Conservation (phyloP, 768 basidiomycete species). For the Psilocybe sp. region DNA sequence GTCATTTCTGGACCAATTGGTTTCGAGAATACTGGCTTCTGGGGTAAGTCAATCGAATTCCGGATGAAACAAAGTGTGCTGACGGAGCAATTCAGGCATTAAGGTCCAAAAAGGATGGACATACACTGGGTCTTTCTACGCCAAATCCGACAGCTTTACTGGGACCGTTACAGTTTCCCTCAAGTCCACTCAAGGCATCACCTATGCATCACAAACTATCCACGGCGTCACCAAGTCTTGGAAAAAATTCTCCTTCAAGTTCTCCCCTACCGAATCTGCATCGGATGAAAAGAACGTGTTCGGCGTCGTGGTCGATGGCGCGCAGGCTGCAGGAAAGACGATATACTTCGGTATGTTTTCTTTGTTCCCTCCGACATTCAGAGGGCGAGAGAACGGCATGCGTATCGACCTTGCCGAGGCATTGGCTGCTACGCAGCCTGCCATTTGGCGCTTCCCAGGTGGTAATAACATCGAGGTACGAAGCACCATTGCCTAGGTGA, state of each 20-base stretch:
- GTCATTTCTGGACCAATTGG: constrained; percentile 22
- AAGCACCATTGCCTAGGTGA: background rate
- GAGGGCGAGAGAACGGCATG: constrained; percentile 54
- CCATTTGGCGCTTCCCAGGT: constrained; percentile 29
- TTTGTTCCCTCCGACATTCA: constrained; percentile 65
- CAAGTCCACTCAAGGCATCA: constrained; percentile 36
- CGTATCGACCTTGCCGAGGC: constrained; percentile 56
- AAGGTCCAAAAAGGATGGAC: constrained; percentile 54
- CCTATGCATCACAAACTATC: constrained; percentile 28
- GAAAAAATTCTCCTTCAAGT: constrained; percentile 41
- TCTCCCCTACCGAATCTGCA: constrained; percentile 40
- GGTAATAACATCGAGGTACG: constrained; percentile 40
- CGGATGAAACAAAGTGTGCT: background rate
- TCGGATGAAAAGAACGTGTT: constrained; percentile 48
- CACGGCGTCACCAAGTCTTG: constrained; percentile 37
- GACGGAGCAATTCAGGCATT: constrained; percentile 36
- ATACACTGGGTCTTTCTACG: constrained; percentile 54
- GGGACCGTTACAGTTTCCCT: constrained; percentile 34
- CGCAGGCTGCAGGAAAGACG: constrained; percentile 33
- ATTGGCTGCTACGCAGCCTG: constrained; percentile 38
- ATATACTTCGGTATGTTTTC: constrained; percentile 57
- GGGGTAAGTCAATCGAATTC: background rate
- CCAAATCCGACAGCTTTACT: constrained; percentile 33
- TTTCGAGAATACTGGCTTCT: constrained; percentile 15
- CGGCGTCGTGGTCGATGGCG: constrained; percentile 46